Evolutionary conservation across 306 rosid genomes (phyloP).

Genomic region (Begonia loranthoides): DNA sequence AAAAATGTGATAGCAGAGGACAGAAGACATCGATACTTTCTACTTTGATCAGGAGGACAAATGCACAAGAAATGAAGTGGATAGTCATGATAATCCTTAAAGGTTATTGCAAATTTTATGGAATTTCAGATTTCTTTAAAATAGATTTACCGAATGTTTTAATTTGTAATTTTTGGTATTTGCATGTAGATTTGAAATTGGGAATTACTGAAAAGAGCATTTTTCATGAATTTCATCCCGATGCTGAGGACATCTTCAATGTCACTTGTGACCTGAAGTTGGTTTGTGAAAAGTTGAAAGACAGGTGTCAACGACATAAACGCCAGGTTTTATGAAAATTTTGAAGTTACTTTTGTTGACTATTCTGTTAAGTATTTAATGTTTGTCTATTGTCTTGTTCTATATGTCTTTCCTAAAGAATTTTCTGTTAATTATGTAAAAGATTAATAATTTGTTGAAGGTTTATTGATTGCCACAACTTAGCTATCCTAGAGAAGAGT

Average conservation of each 20-base stretch:
- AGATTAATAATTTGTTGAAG: too few relatives aligned
- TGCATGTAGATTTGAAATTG: slow-evolving; percentile 64
- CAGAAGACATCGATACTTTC: slow-evolving; percentile 69
- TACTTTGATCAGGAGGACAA: slow-evolving; percentile 65
- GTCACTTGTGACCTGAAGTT: slow-evolving; percentile 94
- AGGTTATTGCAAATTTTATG: slow-evolving; percentile 25
- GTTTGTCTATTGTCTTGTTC: too few relatives aligned
- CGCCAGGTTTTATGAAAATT: slow-evolving; percentile 49
- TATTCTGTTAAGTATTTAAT: neutral
- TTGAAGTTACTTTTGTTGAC: neutral
- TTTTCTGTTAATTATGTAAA: too few relatives aligned
- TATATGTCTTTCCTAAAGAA: too few relatives aligned
- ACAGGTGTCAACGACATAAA: slow-evolving; percentile 70
- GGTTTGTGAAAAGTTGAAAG: slow-evolving; percentile 85
- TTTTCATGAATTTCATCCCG: slow-evolving; percentile 93
- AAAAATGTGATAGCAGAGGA: slow-evolving; percentile 28
- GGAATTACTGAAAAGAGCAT: slow-evolving; percentile 90
- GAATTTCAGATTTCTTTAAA: neutral
- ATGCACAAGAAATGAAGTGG: slow-evolving; percentile 99
- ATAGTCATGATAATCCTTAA: slow-evolving; percentile 87
- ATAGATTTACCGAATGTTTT: too few relatives aligned
- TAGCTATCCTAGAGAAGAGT: too few relatives aligned
- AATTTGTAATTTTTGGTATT: slow-evolving; percentile 1
- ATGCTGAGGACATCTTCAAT: slow-evolving; percentile 93
- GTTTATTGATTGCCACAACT: too few relatives aligned